Base-by-base conservation (phyloP, 495 filamentous ascomycete genomes). In the Xylaria scruposa region DNA sequence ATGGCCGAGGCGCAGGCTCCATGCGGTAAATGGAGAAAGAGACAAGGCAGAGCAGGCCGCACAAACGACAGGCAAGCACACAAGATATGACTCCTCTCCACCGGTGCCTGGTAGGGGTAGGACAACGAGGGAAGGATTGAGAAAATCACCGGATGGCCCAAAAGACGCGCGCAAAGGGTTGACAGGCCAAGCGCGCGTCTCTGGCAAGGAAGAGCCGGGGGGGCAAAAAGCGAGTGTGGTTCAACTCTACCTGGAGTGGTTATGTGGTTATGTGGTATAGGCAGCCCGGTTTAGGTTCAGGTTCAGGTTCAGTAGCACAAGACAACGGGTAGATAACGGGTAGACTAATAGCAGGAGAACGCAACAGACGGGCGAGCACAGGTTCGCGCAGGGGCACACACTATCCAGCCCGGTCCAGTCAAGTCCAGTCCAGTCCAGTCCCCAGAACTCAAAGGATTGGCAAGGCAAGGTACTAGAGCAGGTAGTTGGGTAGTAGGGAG, bases 111-210 rank as follows among this genome's bases (percentile, higher is more conserved):
- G 75, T 46, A 66, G 64, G 73, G 77, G 70, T 46, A 66, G 56
- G 73, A 74, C 59, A 71, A 63, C 71, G 44, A 72, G 62, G 75
- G 72, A 76, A 72, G 77, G 75, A 68, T 72, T 67, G 60, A 61
- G 46, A 73, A 73, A 68, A 63, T 76, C 72, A 72, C 75, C 75
- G 75, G 73, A 72, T 42, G 77, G 75, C 29, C 71, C 72, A 40
- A 76, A 74, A 79, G 77, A 79, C 75, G 72, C 77, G 77, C 77
- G 77, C 77, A 75, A 77, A 78, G 63, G 71, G 67, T 72, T 75
- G 68, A 19, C 31, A 60, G 68, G 62, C 51, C 77, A 76, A 79
- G 75, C 73, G 77, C 77, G 77, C 77, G 77, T 77, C 75, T 79
- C 73, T 54, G 64, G 40, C 68, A 51, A 26, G 59, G 59, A 70